Evolutionary conservation across 192 early-diverging fungal genomes (phyloP).

Genomic region (Coemansia sp.): DNA sequence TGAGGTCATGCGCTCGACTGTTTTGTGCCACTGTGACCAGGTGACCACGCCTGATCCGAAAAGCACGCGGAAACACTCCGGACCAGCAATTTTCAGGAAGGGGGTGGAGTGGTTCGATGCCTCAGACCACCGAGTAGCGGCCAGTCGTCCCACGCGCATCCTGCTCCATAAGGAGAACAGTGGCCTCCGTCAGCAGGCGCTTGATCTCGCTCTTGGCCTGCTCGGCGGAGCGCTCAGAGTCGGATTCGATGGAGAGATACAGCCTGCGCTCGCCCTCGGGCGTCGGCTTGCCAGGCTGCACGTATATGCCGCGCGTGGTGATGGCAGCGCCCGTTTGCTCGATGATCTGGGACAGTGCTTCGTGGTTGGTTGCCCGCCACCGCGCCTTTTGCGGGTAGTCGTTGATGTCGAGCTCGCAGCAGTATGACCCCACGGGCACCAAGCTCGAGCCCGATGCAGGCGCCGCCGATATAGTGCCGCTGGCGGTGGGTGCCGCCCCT

Average conservation of each 20-base stretch:
- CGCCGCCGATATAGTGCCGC: background rate
- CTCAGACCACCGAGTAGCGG: constrained; percentile 44
- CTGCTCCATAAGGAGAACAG: constrained; percentile 68
- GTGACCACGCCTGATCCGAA: background rate
- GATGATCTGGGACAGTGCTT: constrained; percentile 89
- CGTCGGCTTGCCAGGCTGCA: constrained; percentile 82
- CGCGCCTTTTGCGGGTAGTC: constrained; percentile 96
- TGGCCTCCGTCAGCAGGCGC: constrained; percentile 87
- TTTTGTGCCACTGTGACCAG: background rate
- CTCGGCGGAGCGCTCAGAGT: constrained; percentile 85
- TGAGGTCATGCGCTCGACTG: constrained; percentile 1
- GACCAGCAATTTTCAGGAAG: background rate
- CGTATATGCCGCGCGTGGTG: constrained; percentile 89
- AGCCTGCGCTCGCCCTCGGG: constrained; percentile 82
- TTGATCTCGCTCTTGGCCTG: constrained; percentile 93
- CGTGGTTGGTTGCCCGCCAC: constrained; percentile 95
- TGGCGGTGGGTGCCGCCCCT: background rate
- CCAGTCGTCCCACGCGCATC: constrained; percentile 58
- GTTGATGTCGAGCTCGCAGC: constrained; percentile 92
- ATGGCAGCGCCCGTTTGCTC: constrained; percentile 94
- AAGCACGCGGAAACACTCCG: background rate
- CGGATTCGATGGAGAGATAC: constrained; percentile 94
- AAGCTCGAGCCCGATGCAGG: background rate
- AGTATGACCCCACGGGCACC: constrained; percentile 29
- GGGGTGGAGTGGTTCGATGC: background rate